Base-by-base conservation (phyloP, 768 basidiomycete genomes). In the Hydnomerulius pinastri region DNA sequence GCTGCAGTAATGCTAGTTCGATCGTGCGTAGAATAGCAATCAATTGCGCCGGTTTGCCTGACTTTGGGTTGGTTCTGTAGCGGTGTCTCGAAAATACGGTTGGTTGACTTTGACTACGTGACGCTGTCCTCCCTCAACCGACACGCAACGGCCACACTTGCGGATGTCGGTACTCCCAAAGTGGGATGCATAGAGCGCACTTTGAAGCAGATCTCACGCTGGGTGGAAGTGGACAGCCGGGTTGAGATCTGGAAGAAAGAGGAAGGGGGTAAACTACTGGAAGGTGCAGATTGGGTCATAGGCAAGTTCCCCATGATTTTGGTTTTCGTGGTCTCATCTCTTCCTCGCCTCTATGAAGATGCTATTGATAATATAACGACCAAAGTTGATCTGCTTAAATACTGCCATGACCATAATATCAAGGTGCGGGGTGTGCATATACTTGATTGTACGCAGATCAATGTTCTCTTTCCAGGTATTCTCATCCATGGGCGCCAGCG, bases 281-380 rank as follows among this genome's bases (percentile, higher is more conserved):
- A 86, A 29, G 94, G 85, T 21, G 88, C 86, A 1, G 93, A 98
- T 61, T 99, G 94, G 91, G 96, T 98, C 18, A 80, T 99, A 56
- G 90, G 90, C 90, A 52, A 49, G 80, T 59, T 17, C 27, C n/a
- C 6, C 6, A 28, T 42, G 4, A 36, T 41, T 28, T 46, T 23
- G 9, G 11, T 28, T 48, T 28, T 45, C 48, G 15, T 46, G 36
- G 20, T 33, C 32, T 62, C 33, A 51, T 48, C 35, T 25, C 37
- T 17, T 53, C 38, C 10, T 40, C 35, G 27, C 55, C 43, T 46
- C 21, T 8, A n/a, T 46, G 5, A 60, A 83, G 96, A 99, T 68
- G 94, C 94, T 5, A 99, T 98, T 51, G 96, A 98, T 71, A 98
- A 99, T 63, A 96, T 98, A 54, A 81, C 89, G 40, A 96, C 96